Evolutionary conservation across 768 basidiomycete species (phyloP), one percentile per base, ranked within the genome.

Genomic region (Roridomyces roridus): DNA sequence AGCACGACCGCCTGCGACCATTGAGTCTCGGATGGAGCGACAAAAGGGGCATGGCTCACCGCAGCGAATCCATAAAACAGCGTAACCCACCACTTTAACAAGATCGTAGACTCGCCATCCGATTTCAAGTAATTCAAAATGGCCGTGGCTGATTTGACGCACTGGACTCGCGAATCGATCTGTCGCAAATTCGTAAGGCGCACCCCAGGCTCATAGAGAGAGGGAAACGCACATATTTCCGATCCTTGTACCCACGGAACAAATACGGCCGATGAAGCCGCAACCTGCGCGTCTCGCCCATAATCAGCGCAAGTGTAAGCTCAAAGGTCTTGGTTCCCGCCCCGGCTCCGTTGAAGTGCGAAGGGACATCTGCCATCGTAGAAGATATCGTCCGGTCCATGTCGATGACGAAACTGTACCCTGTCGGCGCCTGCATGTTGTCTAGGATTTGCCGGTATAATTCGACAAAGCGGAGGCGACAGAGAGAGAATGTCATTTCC

Each of bases 401-500:
- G 2, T 68, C 65, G 12, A 56, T 36, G 9, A 65, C 62, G 25
- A 65, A 68, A 4, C 58, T 55, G 42, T 70, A 70, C 1, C 67
- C 68, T 20, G 62, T 57, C n/a, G 63, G 55, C 23, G 64, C 51
- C 35, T 68, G 63, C 59, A 65, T 63, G 34, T 70, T 60, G 46
- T 70, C 68, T 3, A 68, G 53, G 25, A 67, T 58, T 26, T 67
- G 62, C 23, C 67, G 57, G 43, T 67, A 65, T 12, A 67, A 47
- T 6, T 65, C 66, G 20, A 68, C 57, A 17, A 68, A 57, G 11
- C 64, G 67, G 7, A 65, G 40, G 18, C 66, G 60, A 26, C 58
- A 62, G 4, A 67, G 44, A 21, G 66, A 65, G 25, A 66, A 66
- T 8, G 67, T 65, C 66, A 68, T 68, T 47, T 68, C 66, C 67